Evolutionary conservation across 2,329 filamentous ascomycete species (phyloP).

Genomic region (Trichoderma atroviride): DNA sequence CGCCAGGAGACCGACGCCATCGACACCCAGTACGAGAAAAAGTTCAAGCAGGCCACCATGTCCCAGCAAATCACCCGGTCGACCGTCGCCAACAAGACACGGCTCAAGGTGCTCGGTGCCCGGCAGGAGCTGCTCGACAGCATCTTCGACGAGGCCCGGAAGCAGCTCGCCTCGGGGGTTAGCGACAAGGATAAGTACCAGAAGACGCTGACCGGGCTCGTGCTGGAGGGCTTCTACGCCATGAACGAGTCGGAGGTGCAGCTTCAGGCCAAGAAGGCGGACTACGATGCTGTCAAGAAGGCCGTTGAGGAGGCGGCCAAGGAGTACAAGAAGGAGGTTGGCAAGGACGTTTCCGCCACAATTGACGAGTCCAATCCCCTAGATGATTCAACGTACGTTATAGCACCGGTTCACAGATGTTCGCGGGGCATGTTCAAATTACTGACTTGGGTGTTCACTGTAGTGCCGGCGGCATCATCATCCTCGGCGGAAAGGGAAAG

Average conservation of each 20-base stretch:
- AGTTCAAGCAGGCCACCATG: slow-evolving; percentile 98
- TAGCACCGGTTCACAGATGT: neutral
- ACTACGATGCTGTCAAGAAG: slow-evolving; percentile 74
- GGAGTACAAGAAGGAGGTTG: slow-evolving; percentile 81
- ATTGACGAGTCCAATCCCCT: slow-evolving; percentile 80
- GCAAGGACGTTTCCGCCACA: slow-evolving; percentile 68
- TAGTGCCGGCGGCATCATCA: slow-evolving; percentile 80
- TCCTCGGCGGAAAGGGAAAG: slow-evolving; percentile 84
- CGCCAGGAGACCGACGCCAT: slow-evolving; percentile 92
- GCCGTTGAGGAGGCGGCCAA: slow-evolving; percentile 74
- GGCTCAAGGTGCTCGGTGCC: slow-evolving; percentile 82
- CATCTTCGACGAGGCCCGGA: slow-evolving; percentile 80
- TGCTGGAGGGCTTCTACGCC: slow-evolving; percentile 89
- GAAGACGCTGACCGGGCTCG: slow-evolving; percentile 72
- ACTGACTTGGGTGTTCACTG: slow-evolving; percentile 21
- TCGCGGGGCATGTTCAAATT: slow-evolving; percentile 31
- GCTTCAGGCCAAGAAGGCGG: slow-evolving; percentile 77
- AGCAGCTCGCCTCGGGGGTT: slow-evolving; percentile 66
- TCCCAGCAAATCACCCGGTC: slow-evolving; percentile 98
- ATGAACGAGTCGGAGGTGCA: slow-evolving; percentile 78
- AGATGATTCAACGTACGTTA: slow-evolving; percentile 78
- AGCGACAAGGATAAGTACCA: slow-evolving; percentile 77
- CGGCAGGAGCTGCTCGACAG: slow-evolving; percentile 89
- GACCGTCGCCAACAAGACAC: slow-evolving; percentile 93
- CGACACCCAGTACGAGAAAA: slow-evolving; percentile 93